Evolutionary conservation across 345 rosid genomes (phyloP).

Genomic region (Luvunga scandens): DNA sequence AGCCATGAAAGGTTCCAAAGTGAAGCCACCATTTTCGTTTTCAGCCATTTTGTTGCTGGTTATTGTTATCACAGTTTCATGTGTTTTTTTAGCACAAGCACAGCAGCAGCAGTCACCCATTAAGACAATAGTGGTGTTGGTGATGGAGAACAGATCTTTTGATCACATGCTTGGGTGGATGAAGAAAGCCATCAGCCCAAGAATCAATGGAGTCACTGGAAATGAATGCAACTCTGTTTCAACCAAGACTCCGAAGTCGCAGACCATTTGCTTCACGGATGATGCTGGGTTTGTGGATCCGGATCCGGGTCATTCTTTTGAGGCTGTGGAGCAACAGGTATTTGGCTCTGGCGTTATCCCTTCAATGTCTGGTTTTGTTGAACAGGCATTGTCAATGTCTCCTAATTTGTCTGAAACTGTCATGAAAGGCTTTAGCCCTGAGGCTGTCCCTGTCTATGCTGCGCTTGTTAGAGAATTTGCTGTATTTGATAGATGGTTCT

Average conservation of each 20-base stretch:
- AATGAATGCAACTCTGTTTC: slow-evolving; percentile 82
- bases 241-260: slow-evolving; percentile 31
- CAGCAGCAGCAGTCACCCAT: slow-evolving; percentile 56
- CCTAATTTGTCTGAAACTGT: slow-evolving; percentile 67
- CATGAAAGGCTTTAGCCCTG: slow-evolving; percentile 84
- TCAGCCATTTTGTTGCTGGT: slow-evolving; percentile 39
- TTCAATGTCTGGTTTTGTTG: slow-evolving; percentile 88
- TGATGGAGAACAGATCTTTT: slow-evolving; percentile 90
- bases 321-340: slow-evolving; percentile 77
- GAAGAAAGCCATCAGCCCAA: slow-evolving; percentile 73
- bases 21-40: slow-evolving; percentile 24
- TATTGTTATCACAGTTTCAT: slow-evolving; percentile 30
- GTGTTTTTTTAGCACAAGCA: slow-evolving; percentile 32
- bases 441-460: slow-evolving; percentile 65
- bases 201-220: slow-evolving; percentile 81
- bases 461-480: slow-evolving; percentile 70
- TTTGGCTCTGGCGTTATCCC: slow-evolving; percentile 71
- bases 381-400: slow-evolving; percentile 84
- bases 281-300: slow-evolving; percentile 95
- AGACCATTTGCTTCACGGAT: slow-evolving; percentile 71
- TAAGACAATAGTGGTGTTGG: slow-evolving; percentile 78
- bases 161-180: slow-evolving; percentile 95
- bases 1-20: slow-evolving; percentile 35
- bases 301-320: slow-evolving; percentile 97
- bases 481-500: slow-evolving; percentile 89